Conservation (phyloP, 441 rosid species). For the Erodium trifolium region DNA sequence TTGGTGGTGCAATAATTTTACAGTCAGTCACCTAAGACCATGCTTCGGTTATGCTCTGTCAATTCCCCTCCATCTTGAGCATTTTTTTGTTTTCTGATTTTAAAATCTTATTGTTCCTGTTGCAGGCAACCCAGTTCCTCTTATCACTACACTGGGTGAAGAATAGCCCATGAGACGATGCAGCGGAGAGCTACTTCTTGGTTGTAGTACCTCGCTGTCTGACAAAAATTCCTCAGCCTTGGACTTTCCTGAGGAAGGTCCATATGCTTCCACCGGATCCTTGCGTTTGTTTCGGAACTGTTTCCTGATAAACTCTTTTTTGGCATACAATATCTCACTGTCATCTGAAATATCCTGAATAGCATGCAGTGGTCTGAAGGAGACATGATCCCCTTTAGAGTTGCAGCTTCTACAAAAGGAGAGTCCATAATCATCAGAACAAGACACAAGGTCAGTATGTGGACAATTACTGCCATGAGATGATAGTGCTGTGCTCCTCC, state of each 20-base stretch:
- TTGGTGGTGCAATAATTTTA: not conserved
- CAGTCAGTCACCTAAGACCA: too few relatives aligned
- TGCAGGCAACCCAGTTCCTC: conserved; percentile 13
- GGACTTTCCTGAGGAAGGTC: conserved; percentile 22
- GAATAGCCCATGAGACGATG: conserved; percentile 85
- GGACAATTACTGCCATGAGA: conserved; percentile 31
- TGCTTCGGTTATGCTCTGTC: not conserved
- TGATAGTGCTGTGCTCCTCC: conserved; percentile 27
- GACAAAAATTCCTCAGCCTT: conserved; percentile 28
- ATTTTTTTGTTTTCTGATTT: not conserved
- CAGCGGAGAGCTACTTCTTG: conserved; percentile 49
- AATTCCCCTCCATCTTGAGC: not conserved
- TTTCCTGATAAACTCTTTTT: conserved; percentile 19
- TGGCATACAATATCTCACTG: conserved; percentile 20
- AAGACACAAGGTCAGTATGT: conserved; percentile 28
- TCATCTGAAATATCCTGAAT: conserved; percentile 16
- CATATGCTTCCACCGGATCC: conserved; percentile 15
- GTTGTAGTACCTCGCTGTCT: conserved; percentile 36
- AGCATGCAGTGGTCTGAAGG: conserved; percentile 18
- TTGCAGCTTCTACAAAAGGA: conserved; percentile 32
- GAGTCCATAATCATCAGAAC: conserved; percentile 25
- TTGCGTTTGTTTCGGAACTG: conserved; percentile 25
- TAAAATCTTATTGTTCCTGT: not conserved
- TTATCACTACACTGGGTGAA: conserved; percentile 49
- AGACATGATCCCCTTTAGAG: conserved; percentile 25